Percentiles rank a stretch among this genome's conserved stretches.
Conservation (phyloP, 2,329 filamentous ascomycete species). For the Corniculantispora saksenae region DNA sequence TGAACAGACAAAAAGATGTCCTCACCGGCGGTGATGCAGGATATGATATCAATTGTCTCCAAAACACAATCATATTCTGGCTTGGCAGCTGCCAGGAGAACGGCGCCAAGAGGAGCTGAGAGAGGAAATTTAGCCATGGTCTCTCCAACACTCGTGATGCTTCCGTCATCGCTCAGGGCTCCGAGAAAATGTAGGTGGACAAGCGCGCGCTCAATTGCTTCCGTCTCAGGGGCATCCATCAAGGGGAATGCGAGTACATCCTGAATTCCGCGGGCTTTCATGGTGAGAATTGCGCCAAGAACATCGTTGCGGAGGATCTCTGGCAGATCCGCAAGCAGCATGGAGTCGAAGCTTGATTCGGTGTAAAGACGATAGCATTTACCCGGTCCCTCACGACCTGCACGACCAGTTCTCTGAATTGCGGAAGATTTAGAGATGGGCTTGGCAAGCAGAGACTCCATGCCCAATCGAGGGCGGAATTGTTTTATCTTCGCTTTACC, state of each 20-base stretch:
- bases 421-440: slow-evolving; percentile 92
- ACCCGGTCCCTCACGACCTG: slow-evolving; percentile 86
- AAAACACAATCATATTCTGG: slow-evolving; percentile 71
- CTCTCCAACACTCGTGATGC: slow-evolving; percentile 71
- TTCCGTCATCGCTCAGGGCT: slow-evolving; percentile 70
- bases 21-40: slow-evolving; percentile 63
- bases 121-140: slow-evolving; percentile 84
- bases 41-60: slow-evolving; percentile 83
- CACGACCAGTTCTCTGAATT: slow-evolving; percentile 86
- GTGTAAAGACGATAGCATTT: slow-evolving; percentile 92
- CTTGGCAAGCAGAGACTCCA: slow-evolving; percentile 88
- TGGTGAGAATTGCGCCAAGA: slow-evolving; percentile 80
- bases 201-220: slow-evolving; percentile 79
- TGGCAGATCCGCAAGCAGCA: slow-evolving; percentile 75
- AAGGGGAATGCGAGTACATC: slow-evolving; percentile 83
- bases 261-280: slow-evolving; percentile 87
- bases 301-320: slow-evolving; percentile 92
- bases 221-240: slow-evolving; percentile 75
- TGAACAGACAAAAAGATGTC: slow-evolving; percentile 63
- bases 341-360: slow-evolving; percentile 67
- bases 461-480: slow-evolving; percentile 78
- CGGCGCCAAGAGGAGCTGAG: slow-evolving; percentile 76
- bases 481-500: slow-evolving; percentile 95
- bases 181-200: slow-evolving; percentile 77
- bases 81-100: slow-evolving; percentile 76